A percentile compares a stretch with the other conserved stretches of the same genome.
Evolutionary conservation across 495 filamentous ascomycete species (phyloP).

Genomic region (Xylaria intraflava): DNA sequence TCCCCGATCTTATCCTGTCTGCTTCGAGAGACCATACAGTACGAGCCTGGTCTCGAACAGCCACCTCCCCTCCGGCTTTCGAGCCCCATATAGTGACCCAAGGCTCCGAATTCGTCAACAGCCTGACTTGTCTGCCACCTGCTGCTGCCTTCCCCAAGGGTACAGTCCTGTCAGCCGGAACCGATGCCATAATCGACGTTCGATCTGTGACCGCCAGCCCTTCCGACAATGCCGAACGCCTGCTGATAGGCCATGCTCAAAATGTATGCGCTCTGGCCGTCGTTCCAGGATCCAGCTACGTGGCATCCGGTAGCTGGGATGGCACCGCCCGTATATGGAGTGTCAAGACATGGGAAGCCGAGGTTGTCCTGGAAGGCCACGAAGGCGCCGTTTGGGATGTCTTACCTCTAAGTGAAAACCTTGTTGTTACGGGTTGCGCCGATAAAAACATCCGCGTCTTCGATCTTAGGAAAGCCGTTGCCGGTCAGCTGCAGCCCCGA

Average conservation of each 20-base stretch:
- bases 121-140: slow-evolving; percentile 68
- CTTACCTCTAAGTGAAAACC: slow-evolving; percentile 69
- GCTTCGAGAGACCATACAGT: slow-evolving; percentile 89
- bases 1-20: slow-evolving; percentile 64
- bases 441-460: slow-evolving; percentile 86
- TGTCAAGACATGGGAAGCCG: slow-evolving; percentile 67
- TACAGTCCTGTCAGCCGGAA: slow-evolving; percentile 76
- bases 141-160: slow-evolving; percentile 67
- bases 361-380: slow-evolving; percentile 66
- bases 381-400: slow-evolving; percentile 82
- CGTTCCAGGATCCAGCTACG: slow-evolving; percentile 56
- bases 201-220: slow-evolving; percentile 55
- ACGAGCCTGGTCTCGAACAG: slow-evolving; percentile 68
- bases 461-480: slow-evolving; percentile 57
- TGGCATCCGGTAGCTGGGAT: slow-evolving; percentile 97
- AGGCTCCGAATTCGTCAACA: slow-evolving; percentile 77
- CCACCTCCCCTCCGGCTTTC: slow-evolving; percentile 56
- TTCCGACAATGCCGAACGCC: slow-evolving; percentile 70
- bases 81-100: slow-evolving; percentile 70
- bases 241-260: slow-evolving; percentile 76
- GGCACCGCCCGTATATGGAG: slow-evolving; percentile 72
- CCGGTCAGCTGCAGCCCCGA: slow-evolving; percentile 69
- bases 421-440: slow-evolving; percentile 84
- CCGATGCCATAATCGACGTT: slow-evolving; percentile 89
- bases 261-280: slow-evolving; percentile 87